A percentile compares a stretch with the other conserved stretches of the same genome.
Evolutionary conservation across 352 stramenopile genomes (phyloP).

Genomic region (Globisporangium megalacanthum): DNA sequence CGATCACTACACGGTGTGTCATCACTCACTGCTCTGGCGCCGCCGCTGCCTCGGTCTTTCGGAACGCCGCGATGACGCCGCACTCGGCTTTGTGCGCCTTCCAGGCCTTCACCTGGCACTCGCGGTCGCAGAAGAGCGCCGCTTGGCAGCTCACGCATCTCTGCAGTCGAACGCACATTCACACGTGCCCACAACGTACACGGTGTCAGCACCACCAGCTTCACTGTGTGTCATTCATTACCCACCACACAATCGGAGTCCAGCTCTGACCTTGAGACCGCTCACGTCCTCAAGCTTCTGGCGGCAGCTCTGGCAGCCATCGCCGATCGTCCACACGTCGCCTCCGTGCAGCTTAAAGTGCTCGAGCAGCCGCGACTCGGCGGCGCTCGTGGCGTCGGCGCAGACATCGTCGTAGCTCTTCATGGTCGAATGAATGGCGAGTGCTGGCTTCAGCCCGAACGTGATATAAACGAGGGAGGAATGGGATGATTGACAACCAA

Average conservation of each 20-base stretch:
- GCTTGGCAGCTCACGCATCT: slow-evolving; percentile 54
- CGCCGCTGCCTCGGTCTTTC: slow-evolving; percentile 13
- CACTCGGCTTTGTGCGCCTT: slow-evolving; percentile 58
- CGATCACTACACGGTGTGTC: background rate
- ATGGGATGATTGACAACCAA: no score
- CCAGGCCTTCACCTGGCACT: slow-evolving; percentile 60
- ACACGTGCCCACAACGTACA: background rate
- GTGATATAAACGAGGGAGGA: background rate
- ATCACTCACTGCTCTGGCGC: slow-evolving; percentile 1
- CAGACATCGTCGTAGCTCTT: slow-evolving; percentile 68
- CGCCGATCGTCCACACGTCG: slow-evolving; percentile 66
- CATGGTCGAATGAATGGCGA: slow-evolving; percentile 4
- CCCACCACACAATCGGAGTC: no score
- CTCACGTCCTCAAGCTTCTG: slow-evolving; percentile 35
- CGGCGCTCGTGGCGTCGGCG: slow-evolving; percentile 48
- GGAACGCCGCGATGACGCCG: slow-evolving; percentile 47
- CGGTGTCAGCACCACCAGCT: no score
- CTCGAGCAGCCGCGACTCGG: slow-evolving; percentile 60
- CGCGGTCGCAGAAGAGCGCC: slow-evolving; percentile 56
- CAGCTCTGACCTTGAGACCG: slow-evolving; percentile 33
- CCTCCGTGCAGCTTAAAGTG: slow-evolving; percentile 72
- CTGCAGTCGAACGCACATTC: slow-evolving; percentile 11
- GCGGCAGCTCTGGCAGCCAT: slow-evolving; percentile 53
- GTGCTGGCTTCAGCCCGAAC: background rate
- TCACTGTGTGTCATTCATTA: no score